Percentiles rank a stretch among this genome's conserved stretches.
Conservation (phyloP, 169 alveolate genomes). For the Ichthyophthirius multifiliis region DNA sequence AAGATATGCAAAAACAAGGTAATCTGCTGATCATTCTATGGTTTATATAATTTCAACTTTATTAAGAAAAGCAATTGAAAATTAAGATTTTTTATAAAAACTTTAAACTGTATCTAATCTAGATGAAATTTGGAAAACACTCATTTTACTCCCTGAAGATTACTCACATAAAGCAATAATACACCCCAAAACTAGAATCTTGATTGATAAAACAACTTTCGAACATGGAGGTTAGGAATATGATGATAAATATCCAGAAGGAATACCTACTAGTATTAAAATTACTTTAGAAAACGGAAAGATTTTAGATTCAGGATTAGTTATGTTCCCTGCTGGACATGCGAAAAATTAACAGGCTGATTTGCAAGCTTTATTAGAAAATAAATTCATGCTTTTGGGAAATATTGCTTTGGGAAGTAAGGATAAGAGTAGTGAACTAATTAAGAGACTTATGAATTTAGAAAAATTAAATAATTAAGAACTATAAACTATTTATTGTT, state of each 20-base stretch:
- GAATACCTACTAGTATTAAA: constrained; percentile 63
- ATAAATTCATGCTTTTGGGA: constrained; percentile 56
- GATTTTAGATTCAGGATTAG: constrained; percentile 46
- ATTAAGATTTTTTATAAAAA: constrained; percentile 5
- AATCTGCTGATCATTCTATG: constrained; percentile 89
- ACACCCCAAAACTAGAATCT: constrained; percentile 56
- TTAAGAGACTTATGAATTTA: constrained; percentile 39
- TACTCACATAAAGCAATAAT: constrained; percentile 62
- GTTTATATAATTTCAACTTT: constrained; percentile 59
- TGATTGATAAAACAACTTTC: constrained; percentile 59
- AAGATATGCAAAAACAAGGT: constrained; percentile 76
- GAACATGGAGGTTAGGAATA: constrained; percentile 68
- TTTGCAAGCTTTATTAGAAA: constrained; percentile 47
- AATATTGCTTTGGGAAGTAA: constrained; percentile 35
- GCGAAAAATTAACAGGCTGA: constrained; percentile 43
- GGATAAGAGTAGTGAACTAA: neutral
- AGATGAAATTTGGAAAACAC: constrained; percentile 75
- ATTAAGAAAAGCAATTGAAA: constrained; percentile 54
- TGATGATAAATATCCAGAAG: constrained; percentile 72
- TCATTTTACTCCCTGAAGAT: constrained; percentile 79
- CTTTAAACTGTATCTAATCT: constrained; percentile 26
- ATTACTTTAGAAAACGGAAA: constrained; percentile 32
- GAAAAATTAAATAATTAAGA: constrained; percentile 43
- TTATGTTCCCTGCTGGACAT: constrained; percentile 79
- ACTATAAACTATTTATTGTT: constrained; percentile 39